Evolutionary conservation across 805 yeast genomes (phyloP), one percentile per base, ranked within the genome.

Genomic region (Candida michaelii): DNA sequence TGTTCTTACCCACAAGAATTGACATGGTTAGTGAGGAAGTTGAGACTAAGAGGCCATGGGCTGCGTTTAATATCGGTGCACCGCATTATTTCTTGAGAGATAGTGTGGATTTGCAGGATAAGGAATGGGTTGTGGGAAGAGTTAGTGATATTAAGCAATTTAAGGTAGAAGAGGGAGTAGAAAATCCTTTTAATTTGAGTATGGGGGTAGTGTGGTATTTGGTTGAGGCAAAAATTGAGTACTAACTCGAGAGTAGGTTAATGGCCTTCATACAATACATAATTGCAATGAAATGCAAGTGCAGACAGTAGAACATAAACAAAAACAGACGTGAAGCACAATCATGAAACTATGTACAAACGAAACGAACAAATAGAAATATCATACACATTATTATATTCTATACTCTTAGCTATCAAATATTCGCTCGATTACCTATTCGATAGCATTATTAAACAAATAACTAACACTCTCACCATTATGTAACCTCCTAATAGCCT

Each of bases 11-110:
- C 2, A 89, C 96, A 0, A 66, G 80, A 33, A 74, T 75, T 35
- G 43, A 45, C 27, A 59, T 52, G 8, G 35, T 36, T 4, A 30
- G 41, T 3, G 24, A 17, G 9, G 29, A 30, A 10, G 29, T 16
- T 18, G 38, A 33, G 6, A 27, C n/a, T 5, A 27, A 15, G n/a
- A 78, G 71, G 42, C 89, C 91, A 0, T 91, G 98, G 98, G 97
- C 97, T 0, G 96, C 95, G 1, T 91, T 91, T 67, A 90, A 93
- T 50, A 74, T 86, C 43, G 95, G 91, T 1, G 83, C 88, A 0
- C 93, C 95, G 0, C 89, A 90, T 58, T 89, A 80, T 59, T 83
- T 89, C 55, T 65, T 91, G 49, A 64, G 64, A 11, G 58, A 69
- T 12, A 54, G 55, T 1, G 43, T 40, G 13, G 30, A 37, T 3